phyloP scores from a whole-genome alignment of 805 yeast species.

The Schizosaccharomyces japonicus region DNA sequence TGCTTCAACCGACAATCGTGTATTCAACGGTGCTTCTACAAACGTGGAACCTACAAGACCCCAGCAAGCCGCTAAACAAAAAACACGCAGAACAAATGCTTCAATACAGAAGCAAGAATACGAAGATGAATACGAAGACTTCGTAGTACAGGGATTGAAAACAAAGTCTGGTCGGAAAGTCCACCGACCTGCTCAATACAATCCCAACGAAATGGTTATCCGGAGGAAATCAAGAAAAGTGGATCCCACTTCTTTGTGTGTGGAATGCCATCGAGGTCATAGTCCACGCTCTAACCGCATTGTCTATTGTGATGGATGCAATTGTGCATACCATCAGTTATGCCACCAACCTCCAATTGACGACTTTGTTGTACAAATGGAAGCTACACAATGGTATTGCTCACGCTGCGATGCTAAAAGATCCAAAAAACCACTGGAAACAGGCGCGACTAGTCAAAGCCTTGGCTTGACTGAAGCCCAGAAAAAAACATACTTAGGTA shows the following conservation, averaged over 20 bases:
- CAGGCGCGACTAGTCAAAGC: conserved; percentile 17
- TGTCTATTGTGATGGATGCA: conserved; percentile 6
- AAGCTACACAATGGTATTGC: conserved; percentile 21
- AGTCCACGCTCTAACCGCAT: conserved; percentile 16
- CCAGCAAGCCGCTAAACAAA: background rate
- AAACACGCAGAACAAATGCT: no score
- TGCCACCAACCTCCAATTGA: conserved; percentile 17
- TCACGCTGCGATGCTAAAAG: no score
- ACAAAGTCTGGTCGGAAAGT: conserved; percentile 11
- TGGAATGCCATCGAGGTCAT: conserved; percentile 19
- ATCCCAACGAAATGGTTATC: conserved; percentile 7
- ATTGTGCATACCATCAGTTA: conserved; percentile 1
- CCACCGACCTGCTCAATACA: conserved; percentile 10
- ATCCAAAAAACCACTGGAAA: conserved; percentile 18
- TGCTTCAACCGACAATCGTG: no score
- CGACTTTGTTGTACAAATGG: conserved; percentile 18
- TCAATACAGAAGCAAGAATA: no score
- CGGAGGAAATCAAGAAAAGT: conserved; percentile 9
- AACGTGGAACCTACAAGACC: no score
- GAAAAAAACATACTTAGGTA: conserved; percentile 18
- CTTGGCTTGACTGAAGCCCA: conserved; percentile 15
- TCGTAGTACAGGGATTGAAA: conserved; percentile 10
- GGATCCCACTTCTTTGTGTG: conserved; percentile 14
- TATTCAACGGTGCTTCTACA: background rate
- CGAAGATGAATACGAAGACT: conserved; percentile 9